Evolutionary conservation across 2,329 filamentous ascomycete genomes (phyloP), one percentile per base, ranked within the genome.

Genomic region (Myriosclerotinia scirpicola): DNA sequence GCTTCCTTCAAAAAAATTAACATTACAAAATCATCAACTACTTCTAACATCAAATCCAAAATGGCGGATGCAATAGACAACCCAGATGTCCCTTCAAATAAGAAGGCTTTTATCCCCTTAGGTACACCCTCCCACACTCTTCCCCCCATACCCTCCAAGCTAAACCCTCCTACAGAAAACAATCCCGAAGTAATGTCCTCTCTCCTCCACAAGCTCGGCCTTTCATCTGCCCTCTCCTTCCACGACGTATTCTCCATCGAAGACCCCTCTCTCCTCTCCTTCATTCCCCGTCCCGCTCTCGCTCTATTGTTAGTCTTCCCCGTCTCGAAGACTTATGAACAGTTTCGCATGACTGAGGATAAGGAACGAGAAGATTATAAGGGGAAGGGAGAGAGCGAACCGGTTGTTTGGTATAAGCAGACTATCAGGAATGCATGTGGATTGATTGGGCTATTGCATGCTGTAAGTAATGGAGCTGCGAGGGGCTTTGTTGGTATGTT

Each of bases 341-440:
- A 84, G 68, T 89, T 90, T 76, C 90, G 93, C 53, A 78, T 85
- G 68, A 82, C 86, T 55, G 93, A 97, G 81, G 93, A 97, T 79
- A 81, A 82, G 63, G 77, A 83, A 30, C 80, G 81, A 53, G 71
- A 80, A 2, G 85, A 87, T 50, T 97, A 97, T 80, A 76, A 77
- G 0, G 90, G 89, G 54, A 83, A 81, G 22, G 93, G 93, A 1
- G 79, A 84, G 0, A 75, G 74, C 0, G 92, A 97, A 75, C 89
- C 91, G 6, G 91, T 97, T 0, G 75, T 96, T 4, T 99, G 95
- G 95, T 98, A 93, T 83, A 91, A 87, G 72, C 95, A 98, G 80
- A 98, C 94, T 0, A 97, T 98, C 73, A 86, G 91, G 70, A 97
- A 98, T 78, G 93, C 95, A 0, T 99, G 95, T 78, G 95, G 95